Evolutionary conservation across 768 basidiomycete species (phyloP).

Genomic region (Strobilomyces echinocephalus): DNA sequence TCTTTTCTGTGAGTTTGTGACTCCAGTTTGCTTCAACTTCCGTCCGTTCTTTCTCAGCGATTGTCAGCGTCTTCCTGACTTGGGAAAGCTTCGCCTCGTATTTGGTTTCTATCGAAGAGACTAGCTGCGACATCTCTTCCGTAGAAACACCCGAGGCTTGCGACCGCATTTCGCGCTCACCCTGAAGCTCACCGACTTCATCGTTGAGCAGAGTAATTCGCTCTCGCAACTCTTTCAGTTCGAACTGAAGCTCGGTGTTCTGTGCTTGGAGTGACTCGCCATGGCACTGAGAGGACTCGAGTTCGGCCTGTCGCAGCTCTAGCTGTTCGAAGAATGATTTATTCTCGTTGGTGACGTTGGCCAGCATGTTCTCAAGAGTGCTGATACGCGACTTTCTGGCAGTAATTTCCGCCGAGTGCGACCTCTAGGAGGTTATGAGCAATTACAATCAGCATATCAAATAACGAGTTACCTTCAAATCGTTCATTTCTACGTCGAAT

Average conservation of each 20-base stretch:
- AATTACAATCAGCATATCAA: constrained; percentile 4
- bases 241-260: constrained; percentile 81
- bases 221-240: constrained; percentile 76
- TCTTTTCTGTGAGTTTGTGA: constrained; percentile 72
- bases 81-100: constrained; percentile 75
- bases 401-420: constrained; percentile 63
- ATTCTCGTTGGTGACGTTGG: constrained; percentile 68
- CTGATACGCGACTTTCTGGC: constrained; percentile 57
- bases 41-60: constrained; percentile 75
- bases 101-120: constrained; percentile 69
- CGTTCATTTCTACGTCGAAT: constrained; percentile 70
- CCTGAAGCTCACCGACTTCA: constrained; percentile 60
- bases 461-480: constrained; percentile 53
- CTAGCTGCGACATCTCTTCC: constrained; percentile 66
- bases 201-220: constrained; percentile 66
- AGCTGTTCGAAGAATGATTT: constrained; percentile 79
- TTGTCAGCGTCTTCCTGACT: constrained; percentile 55
- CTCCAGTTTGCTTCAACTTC: constrained; percentile 91
- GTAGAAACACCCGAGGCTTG: constrained; percentile 43
- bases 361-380: constrained; percentile 66
- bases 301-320: constrained; percentile 84
- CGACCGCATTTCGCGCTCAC: constrained; percentile 46
- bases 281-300: constrained; percentile 77
- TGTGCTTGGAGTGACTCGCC: constrained; percentile 72
- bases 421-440: constrained; percentile 42